These are phyloP conservation scores for Dactylonectria macrodidyma DNA, from an alignment of 2,329 filamentous ascomycete species.

Conservation along the genomic window DNA sequence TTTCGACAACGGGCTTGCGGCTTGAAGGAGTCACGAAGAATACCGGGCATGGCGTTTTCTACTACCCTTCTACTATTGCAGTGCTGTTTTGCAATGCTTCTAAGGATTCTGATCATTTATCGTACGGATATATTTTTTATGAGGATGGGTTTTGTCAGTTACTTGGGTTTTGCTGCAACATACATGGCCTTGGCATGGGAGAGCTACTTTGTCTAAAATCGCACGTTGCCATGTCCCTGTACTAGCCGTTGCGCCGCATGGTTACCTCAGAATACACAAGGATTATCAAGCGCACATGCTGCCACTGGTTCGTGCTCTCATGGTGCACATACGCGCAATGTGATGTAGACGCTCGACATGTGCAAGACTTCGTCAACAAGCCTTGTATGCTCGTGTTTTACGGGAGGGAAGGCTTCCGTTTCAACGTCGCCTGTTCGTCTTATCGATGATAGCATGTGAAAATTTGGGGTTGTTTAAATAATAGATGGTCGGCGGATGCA, in stretches of 20 bases:
- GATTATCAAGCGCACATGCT: neutral
- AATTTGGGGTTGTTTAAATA: neutral
- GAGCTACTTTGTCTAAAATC: neutral
- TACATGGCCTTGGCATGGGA: neutral
- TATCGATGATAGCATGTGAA: constrained; percentile 10
- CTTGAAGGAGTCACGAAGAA: constrained; percentile 12
- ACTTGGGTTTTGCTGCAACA: neutral
- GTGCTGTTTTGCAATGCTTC: constrained; percentile 7
- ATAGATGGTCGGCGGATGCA: constrained; percentile 4
- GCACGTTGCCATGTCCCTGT: neutral
- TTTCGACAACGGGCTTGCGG: neutral
- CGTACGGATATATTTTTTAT: neutral
- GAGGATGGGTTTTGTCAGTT: neutral
- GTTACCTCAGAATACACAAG: neutral
- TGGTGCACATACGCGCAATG: neutral
- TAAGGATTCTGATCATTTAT: neutral
- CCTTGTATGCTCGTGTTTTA: neutral
- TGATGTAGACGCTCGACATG: too few species aligned
- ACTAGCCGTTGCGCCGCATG: neutral
- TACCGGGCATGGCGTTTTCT: constrained; percentile 32
- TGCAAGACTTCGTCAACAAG: neutral
- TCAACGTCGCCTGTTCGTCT: constrained; percentile 3
- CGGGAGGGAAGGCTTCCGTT: neutral
- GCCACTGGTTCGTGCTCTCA: neutral
- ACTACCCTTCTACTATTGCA: constrained; percentile 6